Conservation (phyloP, 2,329 filamentous ascomycete species). For the Penicillium sp. region DNA sequence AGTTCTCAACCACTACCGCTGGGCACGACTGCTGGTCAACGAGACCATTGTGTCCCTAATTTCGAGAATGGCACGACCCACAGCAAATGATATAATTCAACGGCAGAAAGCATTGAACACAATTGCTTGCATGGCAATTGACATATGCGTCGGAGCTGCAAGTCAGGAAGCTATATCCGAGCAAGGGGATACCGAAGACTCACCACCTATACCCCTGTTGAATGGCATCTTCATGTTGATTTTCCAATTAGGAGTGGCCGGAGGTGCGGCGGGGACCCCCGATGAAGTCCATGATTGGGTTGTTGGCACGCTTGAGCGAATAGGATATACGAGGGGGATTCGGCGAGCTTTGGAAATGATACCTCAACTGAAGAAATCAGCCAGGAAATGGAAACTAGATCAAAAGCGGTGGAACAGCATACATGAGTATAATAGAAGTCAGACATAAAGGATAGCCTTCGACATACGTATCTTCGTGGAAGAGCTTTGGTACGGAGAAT, state of each 20-base stretch:
- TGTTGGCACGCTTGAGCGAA: constrained; percentile 17
- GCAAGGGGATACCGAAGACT: not conserved
- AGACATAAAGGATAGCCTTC: not conserved
- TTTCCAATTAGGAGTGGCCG: constrained; percentile 23
- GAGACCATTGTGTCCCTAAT: constrained; percentile 19
- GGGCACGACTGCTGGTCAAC: constrained; percentile 23
- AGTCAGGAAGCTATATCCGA: constrained; percentile 16
- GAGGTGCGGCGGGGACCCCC: constrained; percentile 18
- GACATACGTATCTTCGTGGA: no score
- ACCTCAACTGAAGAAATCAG: constrained; percentile 11
- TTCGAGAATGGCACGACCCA: constrained; percentile 2
- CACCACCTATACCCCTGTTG: constrained; percentile 12
- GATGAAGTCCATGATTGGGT: constrained; percentile 24
- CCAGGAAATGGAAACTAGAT: constrained; percentile 1
- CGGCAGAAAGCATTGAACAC: constrained; percentile 16
- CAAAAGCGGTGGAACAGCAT: not conserved
- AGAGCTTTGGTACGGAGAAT: no score
- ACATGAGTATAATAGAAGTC: not conserved
- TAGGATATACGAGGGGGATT: constrained; percentile 23
- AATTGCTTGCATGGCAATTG: constrained; percentile 16
- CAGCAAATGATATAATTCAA: constrained; percentile 7
- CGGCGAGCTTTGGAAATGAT: constrained; percentile 20
- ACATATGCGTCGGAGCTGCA: constrained; percentile 23
- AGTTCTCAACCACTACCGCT: constrained; percentile 23
- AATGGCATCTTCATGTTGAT: constrained; percentile 26